Base-by-base conservation (phyloP, 139 green algal species). In the Chlamydomonas asymmetrica region DNA sequence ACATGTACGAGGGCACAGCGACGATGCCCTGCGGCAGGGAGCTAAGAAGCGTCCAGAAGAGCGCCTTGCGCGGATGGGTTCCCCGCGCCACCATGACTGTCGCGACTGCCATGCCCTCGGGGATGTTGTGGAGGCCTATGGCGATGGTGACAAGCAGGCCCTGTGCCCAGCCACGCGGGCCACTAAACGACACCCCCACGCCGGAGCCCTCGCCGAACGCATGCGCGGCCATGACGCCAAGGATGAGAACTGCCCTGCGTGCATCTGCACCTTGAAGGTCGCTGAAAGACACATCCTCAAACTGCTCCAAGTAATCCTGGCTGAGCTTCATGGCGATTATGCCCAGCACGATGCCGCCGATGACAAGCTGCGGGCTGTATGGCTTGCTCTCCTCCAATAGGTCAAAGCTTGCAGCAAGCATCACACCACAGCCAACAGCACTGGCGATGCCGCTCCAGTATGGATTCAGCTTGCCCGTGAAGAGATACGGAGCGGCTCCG, bases 101-200 rank as follows among this genome's bases (percentile, higher is more conserved):
- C 18, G 92, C 90, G 27, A 97, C 93, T 16, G 96, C 96, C 70
- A 98, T 88, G 43, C 96, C 96, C 69, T 99, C 96, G 0, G 96
- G 96, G 6, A 99, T 89, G 82, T 99, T 99, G 89, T 99, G 96
- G 50, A 99, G 76, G 6, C 94, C 95, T 71, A 98, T 98, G 61
- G 96, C 96, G 40, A 98, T 83, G 22, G 94, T 98, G 13, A 98
- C 93, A 8, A 98, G 86, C 40, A 94, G 67, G 27, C 96, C 96
- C 82, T 97, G 88, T 18, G 88, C 76, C 85, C 91, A 94, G 48
- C 96, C 96, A 3, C 89, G 80, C 23, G 84, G 78, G 27, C 96
- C 96, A 39, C 79, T 89, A 78, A 87, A 92, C 27, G 84, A 89
- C 20, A 98, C 95, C 25, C 96, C 96, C 20, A 99, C 96, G 16